These are phyloP conservation scores for Pontederia crassipes DNA, from an alignment of 176 grass and related monocot genomes.

Conservation along the genomic window DNA sequence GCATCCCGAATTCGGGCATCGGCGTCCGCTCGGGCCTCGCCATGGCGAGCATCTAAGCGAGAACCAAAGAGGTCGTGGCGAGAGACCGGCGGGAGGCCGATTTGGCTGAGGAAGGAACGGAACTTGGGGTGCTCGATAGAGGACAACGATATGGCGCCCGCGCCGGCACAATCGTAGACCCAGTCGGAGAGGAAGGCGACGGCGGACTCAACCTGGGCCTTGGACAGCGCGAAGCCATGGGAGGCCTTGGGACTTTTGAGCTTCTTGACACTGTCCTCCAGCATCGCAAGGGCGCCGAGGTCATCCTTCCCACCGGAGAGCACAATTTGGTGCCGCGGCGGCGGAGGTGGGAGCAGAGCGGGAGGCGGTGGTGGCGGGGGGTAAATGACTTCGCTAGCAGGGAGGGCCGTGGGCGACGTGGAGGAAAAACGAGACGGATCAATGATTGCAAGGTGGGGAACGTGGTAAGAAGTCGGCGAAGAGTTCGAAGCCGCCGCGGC, in stretches of 20 bases:
- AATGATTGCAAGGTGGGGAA: not conserved
- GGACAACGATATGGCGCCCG: slow-evolving; percentile 32
- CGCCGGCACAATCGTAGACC: slow-evolving; percentile 57
- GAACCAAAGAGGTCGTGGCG: slow-evolving; percentile 24
- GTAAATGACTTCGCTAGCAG: not conserved
- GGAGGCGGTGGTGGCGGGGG: not conserved
- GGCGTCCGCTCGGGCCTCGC: slow-evolving; percentile 36
- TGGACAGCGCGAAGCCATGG: slow-evolving; percentile 25
- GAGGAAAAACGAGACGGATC: slow-evolving; percentile 2
- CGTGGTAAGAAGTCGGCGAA: not conserved
- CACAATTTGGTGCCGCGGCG: not conserved
- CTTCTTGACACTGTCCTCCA: slow-evolving; percentile 1
- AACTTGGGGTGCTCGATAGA: slow-evolving; percentile 61
- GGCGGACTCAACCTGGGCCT: slow-evolving; percentile 42
- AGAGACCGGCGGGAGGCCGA: slow-evolving; percentile 44
- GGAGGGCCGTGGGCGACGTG: not conserved
- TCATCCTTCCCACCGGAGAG: slow-evolving; percentile 7
- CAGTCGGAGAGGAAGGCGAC: slow-evolving; percentile 55
- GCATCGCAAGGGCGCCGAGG: not conserved
- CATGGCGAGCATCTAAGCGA: slow-evolving; percentile 43
- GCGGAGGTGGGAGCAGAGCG: not conserved
- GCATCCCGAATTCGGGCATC: slow-evolving; percentile 59
- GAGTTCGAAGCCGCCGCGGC: not conserved
- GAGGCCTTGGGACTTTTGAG: slow-evolving; percentile 50
- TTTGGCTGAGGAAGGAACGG: slow-evolving; percentile 39